Evolutionary conservation across 2,329 filamentous ascomycete genomes (phyloP).

Genomic region (Curvularia sp.): DNA sequence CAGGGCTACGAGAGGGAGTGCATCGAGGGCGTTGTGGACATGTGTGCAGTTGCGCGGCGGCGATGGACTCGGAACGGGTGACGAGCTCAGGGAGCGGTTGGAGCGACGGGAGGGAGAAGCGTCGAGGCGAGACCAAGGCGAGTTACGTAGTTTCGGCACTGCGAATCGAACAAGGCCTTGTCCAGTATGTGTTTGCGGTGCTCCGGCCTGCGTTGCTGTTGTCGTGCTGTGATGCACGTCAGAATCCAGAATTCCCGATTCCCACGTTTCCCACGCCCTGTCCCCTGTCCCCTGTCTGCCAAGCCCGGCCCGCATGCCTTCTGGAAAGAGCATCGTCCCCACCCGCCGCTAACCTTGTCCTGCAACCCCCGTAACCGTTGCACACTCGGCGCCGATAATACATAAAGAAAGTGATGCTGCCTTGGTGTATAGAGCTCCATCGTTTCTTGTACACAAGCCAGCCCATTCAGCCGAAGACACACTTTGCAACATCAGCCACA

Average conservation of each 20-base stretch:
- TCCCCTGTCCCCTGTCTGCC: slow-evolving; percentile 17
- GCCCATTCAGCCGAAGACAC: neutral
- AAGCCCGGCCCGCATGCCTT: slow-evolving; percentile 15
- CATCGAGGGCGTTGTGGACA: slow-evolving; percentile 26
- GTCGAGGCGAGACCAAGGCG: neutral
- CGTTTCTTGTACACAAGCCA: neutral
- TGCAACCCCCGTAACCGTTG: neutral
- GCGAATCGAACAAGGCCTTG: slow-evolving; percentile 2
- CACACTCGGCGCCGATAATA: neutral
- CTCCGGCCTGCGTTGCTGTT: slow-evolving; percentile 3
- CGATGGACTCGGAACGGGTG: slow-evolving; percentile 21
- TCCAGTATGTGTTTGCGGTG: slow-evolving; percentile 13
- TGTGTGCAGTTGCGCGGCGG: slow-evolving; percentile 15
- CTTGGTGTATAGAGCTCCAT: neutral
- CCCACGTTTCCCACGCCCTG: slow-evolving; percentile 16
- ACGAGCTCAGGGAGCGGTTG: slow-evolving; percentile 9
- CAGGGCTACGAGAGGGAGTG: slow-evolving; percentile 24
- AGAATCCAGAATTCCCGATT: slow-evolving; percentile 29
- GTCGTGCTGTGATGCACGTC: slow-evolving; percentile 24
- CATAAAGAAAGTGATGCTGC: neutral
- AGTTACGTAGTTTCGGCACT: neutral
- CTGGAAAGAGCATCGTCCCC: slow-evolving; percentile 16
- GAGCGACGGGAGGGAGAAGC: neutral
- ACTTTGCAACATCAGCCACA: too few relatives aligned
- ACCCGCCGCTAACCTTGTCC: slow-evolving; percentile 2